Evolutionary conservation across 2,329 filamentous ascomycete species (phyloP), one percentile per base, ranked within the genome.

Genomic region (Endocalyx cinctus): DNA sequence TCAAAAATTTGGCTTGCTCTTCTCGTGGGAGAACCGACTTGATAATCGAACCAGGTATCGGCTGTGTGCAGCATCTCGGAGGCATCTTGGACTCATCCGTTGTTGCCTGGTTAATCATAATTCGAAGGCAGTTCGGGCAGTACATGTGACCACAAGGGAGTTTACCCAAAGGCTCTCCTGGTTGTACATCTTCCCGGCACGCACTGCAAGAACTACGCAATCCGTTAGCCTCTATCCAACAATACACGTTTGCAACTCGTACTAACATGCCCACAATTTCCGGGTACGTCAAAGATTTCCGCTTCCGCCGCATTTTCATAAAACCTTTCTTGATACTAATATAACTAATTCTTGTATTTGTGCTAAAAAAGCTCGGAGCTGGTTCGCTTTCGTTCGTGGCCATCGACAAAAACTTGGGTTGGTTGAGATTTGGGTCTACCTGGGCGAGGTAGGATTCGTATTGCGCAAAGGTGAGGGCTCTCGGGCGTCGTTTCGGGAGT

Each of bases 31-130:
- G 60, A 2, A 76, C 55, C 0, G 60, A 55, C 43, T 67, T 70
- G 40, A 81, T 63, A 19, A 66, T 60, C 3, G 58, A 42, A 17
- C 64, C 60, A 2, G 74, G 68, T 17, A 81, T 66, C 1, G 76
- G 69, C 44, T 72, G 67, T 2, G 67, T 66, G 51, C 77, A 81
- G 50, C 77, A 81, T 35, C 74, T 62, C 0, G 77, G 77, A 6
- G 77, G 77, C 73, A 81, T 79, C 42, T 69, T 75, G 33, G 69
- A 64, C 54, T 81, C 77, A 45, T 79, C 69, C 11, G 59, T 60
- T 25, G 63, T 66, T 15, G 76, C 70, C 50, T 78, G 70, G 14
- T 64, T 63, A 37, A 79, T 64, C 50, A 81, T 62, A 22, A 69
- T 61, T 32, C 61, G 60, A 10, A 81, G 54, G 43, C 77, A 82